Percentiles rank a stretch among this genome's conserved stretches.
These are phyloP conservation scores for Populus tremula DNA, from an alignment of 345 rosid genomes.

Conservation along the genomic window DNA sequence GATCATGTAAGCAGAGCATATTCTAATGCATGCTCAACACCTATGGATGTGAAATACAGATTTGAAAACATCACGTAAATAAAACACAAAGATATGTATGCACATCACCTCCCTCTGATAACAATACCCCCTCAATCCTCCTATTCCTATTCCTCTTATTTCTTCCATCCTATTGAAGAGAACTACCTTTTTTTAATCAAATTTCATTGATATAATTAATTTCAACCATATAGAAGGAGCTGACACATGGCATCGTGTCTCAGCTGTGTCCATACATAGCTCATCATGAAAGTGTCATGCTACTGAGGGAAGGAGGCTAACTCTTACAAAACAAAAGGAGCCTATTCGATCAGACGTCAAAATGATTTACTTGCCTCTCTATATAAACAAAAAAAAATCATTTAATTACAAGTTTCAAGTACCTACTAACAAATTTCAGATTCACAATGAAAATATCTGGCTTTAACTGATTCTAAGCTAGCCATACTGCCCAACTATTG, in stretches of 20 bases:
- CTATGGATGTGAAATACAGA: not conserved
- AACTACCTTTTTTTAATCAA: not conserved
- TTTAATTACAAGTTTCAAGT: not conserved
- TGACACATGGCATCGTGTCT: not conserved
- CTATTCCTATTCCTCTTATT: not conserved
- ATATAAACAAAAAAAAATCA: not conserved
- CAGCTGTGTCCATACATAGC: not conserved
- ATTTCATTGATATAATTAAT: not conserved
- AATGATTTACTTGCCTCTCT: not conserved
- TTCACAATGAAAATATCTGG: not conserved
- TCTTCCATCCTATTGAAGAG: not conserved
- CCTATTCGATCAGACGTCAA: not conserved
- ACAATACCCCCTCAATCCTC: not conserved
- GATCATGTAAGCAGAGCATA: too few relatives aligned
- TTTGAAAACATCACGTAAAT: not conserved
- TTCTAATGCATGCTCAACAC: not conserved
- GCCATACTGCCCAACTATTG: not conserved
- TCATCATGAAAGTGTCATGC: not conserved
- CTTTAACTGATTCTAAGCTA: not conserved
- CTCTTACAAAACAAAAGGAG: not conserved
- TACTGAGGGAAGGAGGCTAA: not conserved
- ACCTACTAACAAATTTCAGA: not conserved
- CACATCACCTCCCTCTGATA: not conserved
- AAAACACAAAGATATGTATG: too few relatives aligned
- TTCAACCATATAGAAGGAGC: not conserved